Evolutionary conservation across 1,139 yeast genomes (phyloP), one percentile per base, ranked within the genome.

Genomic region (Eremothecium coryli): DNA sequence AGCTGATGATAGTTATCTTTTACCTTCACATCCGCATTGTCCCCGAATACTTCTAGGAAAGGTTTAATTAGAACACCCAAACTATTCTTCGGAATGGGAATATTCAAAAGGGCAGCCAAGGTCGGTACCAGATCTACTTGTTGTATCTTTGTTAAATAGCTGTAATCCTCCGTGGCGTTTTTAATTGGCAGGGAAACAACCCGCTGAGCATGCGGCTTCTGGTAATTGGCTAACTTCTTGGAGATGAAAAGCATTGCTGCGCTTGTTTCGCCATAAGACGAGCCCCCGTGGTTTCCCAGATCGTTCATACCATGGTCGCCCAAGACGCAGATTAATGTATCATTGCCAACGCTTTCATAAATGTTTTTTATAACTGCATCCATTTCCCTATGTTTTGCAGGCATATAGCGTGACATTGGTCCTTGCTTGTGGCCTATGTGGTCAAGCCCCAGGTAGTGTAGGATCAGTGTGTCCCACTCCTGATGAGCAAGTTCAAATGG

Each of bases 381-480:
- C 95, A 90, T 85, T 57, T 90, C 98, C 5, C 39, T 40, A 43
- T 86, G 97, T 48, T 90, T 90, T 0, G 62, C 64, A 2, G 75
- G 72, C 98, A 93, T 90, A 47, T 75, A 78, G 0, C 68, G 60
- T 5, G 95, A 84, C 4, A 64, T 50, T 0, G 98, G 93, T 0
- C 98, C 99, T 24, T 95, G 93, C 53, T 86, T 88, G 56, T 93
- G 98, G 1, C 99, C 98, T 47, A 93, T 93, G 56, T 93, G 98
- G 55, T 93, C 98, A 30, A 93, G 63, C 0, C 98, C 99, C 17
- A 93, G 64, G 51, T 90, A 93, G 54, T 93, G 98, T 34, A 93
- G 62, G 32, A 93, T 81, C 42, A 90, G 61, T 2, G 78, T 81
- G 54, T 90, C 95, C 97, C 97, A 90, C 1, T 65, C 42, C 29